Evolutionary conservation across 2,329 filamentous ascomycete genomes (phyloP), one percentile per base, ranked within the genome.

Genomic region (Blastomyces silverae): DNA sequence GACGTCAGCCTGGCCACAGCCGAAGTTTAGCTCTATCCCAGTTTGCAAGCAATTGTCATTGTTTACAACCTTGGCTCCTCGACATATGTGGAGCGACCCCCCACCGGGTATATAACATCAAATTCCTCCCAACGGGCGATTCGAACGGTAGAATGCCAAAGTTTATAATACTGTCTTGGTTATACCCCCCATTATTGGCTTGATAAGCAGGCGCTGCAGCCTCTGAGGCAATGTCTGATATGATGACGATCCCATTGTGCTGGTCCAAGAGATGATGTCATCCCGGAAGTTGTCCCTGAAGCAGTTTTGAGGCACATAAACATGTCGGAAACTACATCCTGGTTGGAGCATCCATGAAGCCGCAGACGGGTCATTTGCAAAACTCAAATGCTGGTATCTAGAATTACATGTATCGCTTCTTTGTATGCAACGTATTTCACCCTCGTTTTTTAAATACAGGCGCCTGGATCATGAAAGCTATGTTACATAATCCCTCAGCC

Each of bases 131-230:
- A 56, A 62, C 66, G n/a, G 28, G 65, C 31, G 46, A 56, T 22
- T 37, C 34, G 7, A 37, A 37, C 10, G 34, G 34, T 37, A 37
- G 34, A 39, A 53, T 15, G 61, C 75, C 7, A 73, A 75, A 17
- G 71, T 17, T 15, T 44, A n/a, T n/a, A 72, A 3, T 77, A 77
- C 65, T 75, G 67, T 59, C 67, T 77, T 39, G 71, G 71, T 61
- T 70, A 70, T n/a, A 66, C 76, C 17, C 65, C 76, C 1, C 75
- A 77, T 65, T 72, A 77, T 64, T 78, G 75, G 73, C 69, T 72
- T 5, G 73, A 78, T 64, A 68, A 71, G 2, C 67, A 69, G 39
- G 74, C 73, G 61, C 67, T 68, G 17, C 69, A 71, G 48, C 77
- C 78, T 58, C 71, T 77, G 1, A 8, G 60, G 61, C 2, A 70